These are phyloP conservation scores for Backusella tuberculispora DNA, from an alignment of 192 early-diverging fungal genomes.

Conservation along the genomic window DNA sequence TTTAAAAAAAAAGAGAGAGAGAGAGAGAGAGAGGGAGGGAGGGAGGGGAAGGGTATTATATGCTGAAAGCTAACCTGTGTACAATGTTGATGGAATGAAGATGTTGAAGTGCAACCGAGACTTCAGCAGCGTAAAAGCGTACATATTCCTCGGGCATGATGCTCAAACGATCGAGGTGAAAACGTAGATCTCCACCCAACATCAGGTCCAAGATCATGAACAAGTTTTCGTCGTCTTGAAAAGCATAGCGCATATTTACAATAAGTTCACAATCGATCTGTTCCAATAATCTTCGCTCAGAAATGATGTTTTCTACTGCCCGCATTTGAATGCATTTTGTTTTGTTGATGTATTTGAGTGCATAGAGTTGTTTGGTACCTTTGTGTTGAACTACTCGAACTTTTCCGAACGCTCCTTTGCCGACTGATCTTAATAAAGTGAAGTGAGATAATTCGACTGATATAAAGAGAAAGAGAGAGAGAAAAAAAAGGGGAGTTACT, in stretches of 20 bases:
- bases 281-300: conserved; percentile 87
- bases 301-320: conserved; percentile 89
- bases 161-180: conserved; percentile 79
- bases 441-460: conserved; percentile 74
- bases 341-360: conserved; percentile 98
- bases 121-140: conserved; percentile 71
- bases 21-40: no score
- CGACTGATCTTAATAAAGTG: conserved; percentile 86
- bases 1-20: background rate
- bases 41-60: background rate
- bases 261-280: conserved; percentile 84
- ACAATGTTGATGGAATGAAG: conserved; percentile 72
- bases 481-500: background rate
- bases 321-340: conserved; percentile 87
- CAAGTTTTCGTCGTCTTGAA: conserved; percentile 92
- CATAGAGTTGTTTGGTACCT: conserved; percentile 76
- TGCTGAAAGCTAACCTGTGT: conserved; percentile 53
- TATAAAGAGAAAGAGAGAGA: background rate
- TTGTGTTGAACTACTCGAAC: conserved; percentile 93
- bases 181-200: conserved; percentile 93
- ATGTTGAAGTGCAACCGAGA: conserved; percentile 65
- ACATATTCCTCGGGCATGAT: conserved; percentile 69
- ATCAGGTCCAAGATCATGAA: conserved; percentile 95
- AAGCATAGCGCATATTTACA: conserved; percentile 94
- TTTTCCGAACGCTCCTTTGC: conserved; percentile 96